phyloP scores from a whole-genome alignment of 371 early-diverging fungal species.

The Phascolomyces articulosus region DNA sequence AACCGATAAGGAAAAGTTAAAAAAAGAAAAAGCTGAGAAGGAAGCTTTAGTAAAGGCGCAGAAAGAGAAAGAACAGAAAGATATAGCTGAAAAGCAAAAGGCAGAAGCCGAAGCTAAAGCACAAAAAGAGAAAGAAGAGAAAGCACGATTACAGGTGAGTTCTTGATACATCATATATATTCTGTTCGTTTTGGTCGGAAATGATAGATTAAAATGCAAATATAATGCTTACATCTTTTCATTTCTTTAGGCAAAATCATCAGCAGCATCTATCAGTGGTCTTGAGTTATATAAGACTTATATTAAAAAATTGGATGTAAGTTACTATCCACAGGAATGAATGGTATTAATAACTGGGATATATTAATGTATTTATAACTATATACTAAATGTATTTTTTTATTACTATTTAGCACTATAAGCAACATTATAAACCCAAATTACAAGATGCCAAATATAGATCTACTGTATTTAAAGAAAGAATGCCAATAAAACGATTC shows the following conservation, averaged over 20 bases:
- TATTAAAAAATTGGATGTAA: slow-evolving; percentile 26
- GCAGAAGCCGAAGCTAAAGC: slow-evolving; percentile 19
- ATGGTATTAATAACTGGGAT: neutral
- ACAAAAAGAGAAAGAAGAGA: slow-evolving; percentile 24
- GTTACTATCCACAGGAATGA: neutral
- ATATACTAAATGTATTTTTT: neutral
- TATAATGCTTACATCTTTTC: neutral
- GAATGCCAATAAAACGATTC: slow-evolving; percentile 8
- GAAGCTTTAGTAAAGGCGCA: slow-evolving; percentile 22
- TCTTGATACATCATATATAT: neutral
- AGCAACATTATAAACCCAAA: slow-evolving; percentile 9
- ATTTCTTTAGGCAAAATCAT: slow-evolving; percentile 19
- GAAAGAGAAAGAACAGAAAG: slow-evolving; percentile 28
- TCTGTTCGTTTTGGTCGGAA: too few relatives aligned
- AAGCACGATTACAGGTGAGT: slow-evolving; percentile 16
- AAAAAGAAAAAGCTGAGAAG: neutral
- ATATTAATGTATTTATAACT: too few relatives aligned
- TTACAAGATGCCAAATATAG: slow-evolving; percentile 5
- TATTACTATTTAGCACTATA: neutral
- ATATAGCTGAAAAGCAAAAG: slow-evolving; percentile 27
- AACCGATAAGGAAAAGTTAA: slow-evolving; percentile 6
- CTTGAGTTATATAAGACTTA: slow-evolving; percentile 40
- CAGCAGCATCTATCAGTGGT: slow-evolving; percentile 29
- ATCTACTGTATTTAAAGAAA: slow-evolving; percentile 19
- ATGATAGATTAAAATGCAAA: too few relatives aligned